Evolutionary conservation across 2,329 filamentous ascomycete species (phyloP), one percentile per base, ranked within the genome.

Genomic region (Penicillium sp.): DNA sequence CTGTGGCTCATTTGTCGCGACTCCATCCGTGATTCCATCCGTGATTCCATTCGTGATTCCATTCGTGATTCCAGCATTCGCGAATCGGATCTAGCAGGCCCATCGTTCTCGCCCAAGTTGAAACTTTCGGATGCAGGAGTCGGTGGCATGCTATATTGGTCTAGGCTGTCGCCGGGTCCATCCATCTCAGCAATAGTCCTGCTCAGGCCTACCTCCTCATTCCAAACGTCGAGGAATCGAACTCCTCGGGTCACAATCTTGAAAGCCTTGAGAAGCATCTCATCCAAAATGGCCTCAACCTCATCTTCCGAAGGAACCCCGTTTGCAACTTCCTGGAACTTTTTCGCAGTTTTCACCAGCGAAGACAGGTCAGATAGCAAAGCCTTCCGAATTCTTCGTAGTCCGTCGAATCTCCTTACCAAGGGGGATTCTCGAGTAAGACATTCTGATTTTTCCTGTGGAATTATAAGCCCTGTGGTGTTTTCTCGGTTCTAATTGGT

Each of bases 191-290:
- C 69, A 38, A 76, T 75, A 9, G 72, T 71, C 67, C 71, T 69
- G 51, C 71, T 74, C 63, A 79, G 68, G 18, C 76, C 76, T 68
- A 79, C 78, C 49, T 79, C 75, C 60, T 79, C 89, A 37, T 89
- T 87, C 77, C 94, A 87, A 2, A 93, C 82, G 65, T 99, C 94
- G 40, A 96, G 81, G 68, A 99, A 97, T 43, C 88, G 84, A 26
- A 97, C 91, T 14, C 90, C 92, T 66, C 93, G 87, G 46, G 88
- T 93, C n/a, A 96, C 89, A 50, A 97, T 92, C 69, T 89, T 92
- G 78, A 96, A 97, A 0, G 92, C 92, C 72, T 92, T 94, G 51
- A 96, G 78, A 24, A 97, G 89, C 84, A 97, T 91, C 71, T 96
- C 90, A 68, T 97, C 93, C 55, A 97, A 84, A 55, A 93, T 84